Base-by-base conservation (phyloP, 306 rosid species). In the Senna tora region DNA sequence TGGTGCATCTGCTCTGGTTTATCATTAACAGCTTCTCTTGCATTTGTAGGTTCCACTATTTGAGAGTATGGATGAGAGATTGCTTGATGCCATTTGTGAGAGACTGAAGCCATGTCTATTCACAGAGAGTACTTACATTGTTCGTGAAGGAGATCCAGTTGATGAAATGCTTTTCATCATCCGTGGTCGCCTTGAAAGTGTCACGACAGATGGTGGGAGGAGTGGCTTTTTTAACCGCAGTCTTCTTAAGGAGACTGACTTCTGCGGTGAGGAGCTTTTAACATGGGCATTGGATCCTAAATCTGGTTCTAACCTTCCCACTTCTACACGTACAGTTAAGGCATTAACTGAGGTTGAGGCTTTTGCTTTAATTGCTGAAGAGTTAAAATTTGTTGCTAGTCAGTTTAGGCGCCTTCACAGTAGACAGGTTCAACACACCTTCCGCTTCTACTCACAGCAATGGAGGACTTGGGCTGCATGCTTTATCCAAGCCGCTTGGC, bases 401-500 rank as follows among this genome's bases (percentile, higher is more conserved):
- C 97, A 92, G 85, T 92, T 92, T 77, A 79, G 97, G 84, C 90
- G 97, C 62, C 97, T 92, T 70, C 97, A 92, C 73, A 92, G 97
- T 41, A 81, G 97, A 75, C 97, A 92, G 82, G 96, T 92, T 72
- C 97, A 92, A 79, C 97, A 92, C 82, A 92, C 96, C n/a, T 92
- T 92, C 82, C 93, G 97, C 41, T 91, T 91, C 77, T 92, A 92
- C 85, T 92, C 97, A 0, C 97, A 92, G 63, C 97, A 92, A 62
- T 92, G 97, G 97, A 87, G 96, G 71, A 87, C 96, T 16, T 92
- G 97, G 97, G 97, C 96, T 47, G 96, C 97, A 49, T 79, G 90
- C 90, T 89, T 92, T 69, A 89, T 92, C 80, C 97, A 92, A 84
- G 96, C 97, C 2, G 97, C 97, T 10, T 92, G 97, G 97, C 96